phyloP scores from a whole-genome alignment of 257 asterid genomes.

The Salvia hispanica region DNA sequence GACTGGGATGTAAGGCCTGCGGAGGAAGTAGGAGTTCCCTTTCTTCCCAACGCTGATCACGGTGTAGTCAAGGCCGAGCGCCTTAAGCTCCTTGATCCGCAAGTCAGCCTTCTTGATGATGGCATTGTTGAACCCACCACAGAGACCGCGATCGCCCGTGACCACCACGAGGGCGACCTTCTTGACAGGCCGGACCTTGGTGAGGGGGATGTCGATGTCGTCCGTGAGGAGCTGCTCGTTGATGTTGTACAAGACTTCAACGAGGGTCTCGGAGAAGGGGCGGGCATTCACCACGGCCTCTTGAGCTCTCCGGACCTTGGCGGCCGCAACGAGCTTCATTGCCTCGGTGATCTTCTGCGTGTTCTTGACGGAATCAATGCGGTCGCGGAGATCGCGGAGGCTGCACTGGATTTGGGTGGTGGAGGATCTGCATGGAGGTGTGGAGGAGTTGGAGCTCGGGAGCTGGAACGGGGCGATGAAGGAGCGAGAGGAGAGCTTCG shows the following conservation, averaged over 20 bases:
- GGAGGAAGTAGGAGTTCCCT: slow-evolving; percentile 69
- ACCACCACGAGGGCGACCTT: slow-evolving; percentile 90
- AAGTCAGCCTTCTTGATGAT: slow-evolving; percentile 71
- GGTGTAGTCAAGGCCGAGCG: slow-evolving; percentile 64
- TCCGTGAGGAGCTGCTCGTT: slow-evolving; percentile 86
- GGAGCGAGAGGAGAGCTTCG: slow-evolving; percentile 74
- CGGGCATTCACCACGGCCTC: slow-evolving; percentile 90
- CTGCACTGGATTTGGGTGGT: slow-evolving; percentile 65
- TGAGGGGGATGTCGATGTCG: slow-evolving; percentile 76
- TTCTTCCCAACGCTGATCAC: slow-evolving; percentile 83
- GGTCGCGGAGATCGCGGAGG: slow-evolving; percentile 82
- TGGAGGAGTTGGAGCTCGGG: slow-evolving; percentile 42
- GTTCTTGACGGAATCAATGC: slow-evolving; percentile 79
- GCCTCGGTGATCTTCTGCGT: slow-evolving; percentile 96
- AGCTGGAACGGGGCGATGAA: slow-evolving; percentile 63
- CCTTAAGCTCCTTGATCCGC: slow-evolving; percentile 58
- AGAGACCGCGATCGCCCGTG: slow-evolving; percentile 94
- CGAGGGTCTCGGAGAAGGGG: slow-evolving; percentile 88
- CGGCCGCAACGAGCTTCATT: slow-evolving; percentile 97
- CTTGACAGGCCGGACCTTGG: slow-evolving; percentile 76
- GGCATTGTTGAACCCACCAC: slow-evolving; percentile 79
- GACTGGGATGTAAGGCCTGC: slow-evolving; percentile 73
- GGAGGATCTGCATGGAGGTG: slow-evolving; percentile 46
- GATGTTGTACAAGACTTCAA: slow-evolving; percentile 87
- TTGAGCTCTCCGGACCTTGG: slow-evolving; percentile 89